Base-by-base conservation (phyloP, 2,329 filamentous ascomycete species). In the Botryotinia convoluta region DNA sequence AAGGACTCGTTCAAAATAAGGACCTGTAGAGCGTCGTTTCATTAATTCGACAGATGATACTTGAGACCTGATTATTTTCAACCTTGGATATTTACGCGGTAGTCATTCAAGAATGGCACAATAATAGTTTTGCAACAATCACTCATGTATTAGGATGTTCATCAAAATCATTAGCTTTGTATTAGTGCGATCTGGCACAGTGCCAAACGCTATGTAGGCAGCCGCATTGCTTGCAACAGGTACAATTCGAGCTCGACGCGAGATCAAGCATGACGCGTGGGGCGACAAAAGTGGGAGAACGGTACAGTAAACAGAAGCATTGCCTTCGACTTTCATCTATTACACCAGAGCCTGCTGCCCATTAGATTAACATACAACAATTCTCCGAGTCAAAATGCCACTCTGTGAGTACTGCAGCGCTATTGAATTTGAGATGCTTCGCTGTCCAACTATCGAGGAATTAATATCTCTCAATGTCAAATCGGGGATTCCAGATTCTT, bases 381-480 rank as follows among this genome's bases (percentile, higher is more conserved):
- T 42, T 9, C 26, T n/a, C 3, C 26, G 60, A n/a, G 22, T 42
- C 35, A 62, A 42, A 62, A 42, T 62, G 59, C 22, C 59, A 9
- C 59, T 61, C 22, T 62, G 60, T 42, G 26, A 62, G 37, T 62
- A 62, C 32, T 62, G 60, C 35, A n/a, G 35, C 26, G 60, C 60
- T 62, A 42, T 42, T 16, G 60, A 62, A 42, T 62, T 62, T 18
- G 60, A 62, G 35, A 62, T 62, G 60, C 60, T 62, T 62, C 60
- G 60, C 60, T 61, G 59, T 61, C 59, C 59, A n/a, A 61, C 35
- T 39, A 61, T 37, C 22, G 59, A 39, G 59, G 59, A 61, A 22
- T 61, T 39, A 61, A 37, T 26, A n/a, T 61, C 35, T 39, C 59
- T 61, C 35, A 61, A 39, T 16, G 14, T 22, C 22, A 61, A 61